phyloP scores from a whole-genome alignment of 345 rosid genomes.

The Salix suchowensis region DNA sequence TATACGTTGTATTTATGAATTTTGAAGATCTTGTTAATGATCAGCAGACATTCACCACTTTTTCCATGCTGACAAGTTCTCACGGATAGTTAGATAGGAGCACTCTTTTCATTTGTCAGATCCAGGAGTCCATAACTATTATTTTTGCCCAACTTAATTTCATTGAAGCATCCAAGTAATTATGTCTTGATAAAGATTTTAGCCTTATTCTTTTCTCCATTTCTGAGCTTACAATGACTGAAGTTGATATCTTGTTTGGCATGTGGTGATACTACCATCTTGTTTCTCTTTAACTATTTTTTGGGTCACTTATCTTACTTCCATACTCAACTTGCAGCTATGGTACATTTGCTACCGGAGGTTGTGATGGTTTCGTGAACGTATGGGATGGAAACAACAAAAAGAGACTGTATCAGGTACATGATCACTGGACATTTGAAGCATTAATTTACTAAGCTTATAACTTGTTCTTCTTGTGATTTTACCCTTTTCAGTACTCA shows the following conservation, averaged over 20 bases:
- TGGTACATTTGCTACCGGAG: constrained; percentile 99
- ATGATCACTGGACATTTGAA: background rate
- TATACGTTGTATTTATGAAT: background rate
- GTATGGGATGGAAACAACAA: constrained; percentile 99
- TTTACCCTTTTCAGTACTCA: constrained; percentile 55
- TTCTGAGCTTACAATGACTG: background rate
- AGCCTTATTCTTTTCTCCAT: background rate
- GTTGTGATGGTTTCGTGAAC: constrained; percentile 95
- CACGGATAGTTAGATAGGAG: background rate
- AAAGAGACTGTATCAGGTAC: constrained; percentile 96
- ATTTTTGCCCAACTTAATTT: background rate
- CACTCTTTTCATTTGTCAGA: background rate
- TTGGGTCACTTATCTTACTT: constrained; percentile 4
- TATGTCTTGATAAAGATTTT: background rate
- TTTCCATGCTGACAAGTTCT: background rate
- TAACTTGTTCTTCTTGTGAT: constrained; percentile 1
- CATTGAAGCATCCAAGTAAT: background rate
- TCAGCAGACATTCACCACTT: background rate
- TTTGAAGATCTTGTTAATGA: background rate
- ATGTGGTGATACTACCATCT: background rate
- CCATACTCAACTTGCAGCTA: constrained; percentile 46
- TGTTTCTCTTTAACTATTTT: background rate
- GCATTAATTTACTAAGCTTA: background rate
- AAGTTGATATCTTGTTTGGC: background rate
- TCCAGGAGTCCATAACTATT: background rate